A percentile compares a stretch with the other conserved stretches of the same genome.
These are phyloP conservation scores for Striga hermonthica DNA, from an alignment of 305 asterid species.

Conservation along the genomic window DNA sequence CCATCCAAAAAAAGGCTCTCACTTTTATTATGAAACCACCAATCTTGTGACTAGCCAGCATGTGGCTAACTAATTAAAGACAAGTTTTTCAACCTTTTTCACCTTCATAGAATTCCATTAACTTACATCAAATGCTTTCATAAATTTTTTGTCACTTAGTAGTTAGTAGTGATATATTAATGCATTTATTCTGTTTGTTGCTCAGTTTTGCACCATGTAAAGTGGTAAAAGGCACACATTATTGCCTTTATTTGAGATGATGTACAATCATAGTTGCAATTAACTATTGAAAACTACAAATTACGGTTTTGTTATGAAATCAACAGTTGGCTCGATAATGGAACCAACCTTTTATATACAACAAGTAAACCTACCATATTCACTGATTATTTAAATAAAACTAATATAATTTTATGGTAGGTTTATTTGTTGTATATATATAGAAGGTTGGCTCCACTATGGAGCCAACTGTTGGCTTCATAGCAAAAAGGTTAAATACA, in stretches of 20 bases:
- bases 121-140: background rate
- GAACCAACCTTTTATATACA: background rate
- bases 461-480: no score
- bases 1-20: no score
- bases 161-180: background rate
- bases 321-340: slow-evolving; percentile 8
- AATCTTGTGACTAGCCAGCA: background rate
- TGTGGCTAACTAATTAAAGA: background rate
- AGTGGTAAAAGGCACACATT: slow-evolving; percentile 18
- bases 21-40: background rate
- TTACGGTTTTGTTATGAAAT: slow-evolving; percentile 19
- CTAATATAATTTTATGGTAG: no score
- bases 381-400: no score
- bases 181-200: background rate
- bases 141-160: background rate
- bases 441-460: no score
- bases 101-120: background rate
- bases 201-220: background rate
- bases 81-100: no score
- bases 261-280: slow-evolving; percentile 5
- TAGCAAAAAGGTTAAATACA: no score
- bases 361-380: no score
- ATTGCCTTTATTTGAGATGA: slow-evolving; percentile 6
- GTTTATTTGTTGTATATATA: no score
- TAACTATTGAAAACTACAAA: background rate